Percentiles rank a stretch among this genome's conserved stretches.
These are phyloP conservation scores for Xylaria grammica DNA, from an alignment of 495 filamentous ascomycete genomes.

Conservation along the genomic window DNA sequence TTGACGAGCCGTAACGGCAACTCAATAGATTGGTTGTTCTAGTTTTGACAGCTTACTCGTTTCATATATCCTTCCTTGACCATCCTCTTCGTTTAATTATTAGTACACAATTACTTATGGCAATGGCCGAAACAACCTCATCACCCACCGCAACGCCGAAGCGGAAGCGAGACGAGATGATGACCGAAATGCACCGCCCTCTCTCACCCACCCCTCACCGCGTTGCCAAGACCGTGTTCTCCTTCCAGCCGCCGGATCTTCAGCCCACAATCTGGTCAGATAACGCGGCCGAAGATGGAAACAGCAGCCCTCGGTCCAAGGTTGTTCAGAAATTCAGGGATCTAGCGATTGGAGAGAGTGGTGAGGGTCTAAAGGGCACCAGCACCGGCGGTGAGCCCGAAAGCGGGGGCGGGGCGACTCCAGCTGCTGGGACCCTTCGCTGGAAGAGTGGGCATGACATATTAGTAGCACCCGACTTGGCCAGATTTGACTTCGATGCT, in stretches of 20 bases:
- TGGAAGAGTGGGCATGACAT: background rate
- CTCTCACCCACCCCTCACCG: slow-evolving; percentile 23
- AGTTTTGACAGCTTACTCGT: background rate
- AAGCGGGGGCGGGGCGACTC: slow-evolving; percentile 48
- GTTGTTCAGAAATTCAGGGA: slow-evolving; percentile 69
- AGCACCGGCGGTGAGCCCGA: slow-evolving; percentile 7
- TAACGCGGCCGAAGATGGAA: slow-evolving; percentile 42
- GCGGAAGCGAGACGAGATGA: slow-evolving; percentile 49
- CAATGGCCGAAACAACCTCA: slow-evolving; percentile 33
- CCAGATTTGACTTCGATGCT: slow-evolving; percentile 33
- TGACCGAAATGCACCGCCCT: slow-evolving; percentile 28
- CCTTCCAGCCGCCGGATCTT: slow-evolving; percentile 40
- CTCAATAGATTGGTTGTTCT: background rate
- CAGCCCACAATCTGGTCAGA: slow-evolving; percentile 30
- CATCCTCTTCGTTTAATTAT: background rate
- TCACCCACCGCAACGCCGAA: slow-evolving; percentile 48
- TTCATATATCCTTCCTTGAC: background rate
- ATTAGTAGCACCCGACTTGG: slow-evolving; percentile 25
- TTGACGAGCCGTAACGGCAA: background rate
- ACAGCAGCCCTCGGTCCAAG: slow-evolving; percentile 64
- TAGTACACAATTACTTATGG: background rate
- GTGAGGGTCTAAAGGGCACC: slow-evolving; percentile 44
- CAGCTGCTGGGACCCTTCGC: slow-evolving; percentile 2
- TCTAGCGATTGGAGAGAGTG: slow-evolving; percentile 45
- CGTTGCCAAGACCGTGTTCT: slow-evolving; percentile 35